Evolutionary conservation across 805 yeast genomes (phyloP), one percentile per base, ranked within the genome.

Genomic region (Danielozyma ontarioensis): DNA sequence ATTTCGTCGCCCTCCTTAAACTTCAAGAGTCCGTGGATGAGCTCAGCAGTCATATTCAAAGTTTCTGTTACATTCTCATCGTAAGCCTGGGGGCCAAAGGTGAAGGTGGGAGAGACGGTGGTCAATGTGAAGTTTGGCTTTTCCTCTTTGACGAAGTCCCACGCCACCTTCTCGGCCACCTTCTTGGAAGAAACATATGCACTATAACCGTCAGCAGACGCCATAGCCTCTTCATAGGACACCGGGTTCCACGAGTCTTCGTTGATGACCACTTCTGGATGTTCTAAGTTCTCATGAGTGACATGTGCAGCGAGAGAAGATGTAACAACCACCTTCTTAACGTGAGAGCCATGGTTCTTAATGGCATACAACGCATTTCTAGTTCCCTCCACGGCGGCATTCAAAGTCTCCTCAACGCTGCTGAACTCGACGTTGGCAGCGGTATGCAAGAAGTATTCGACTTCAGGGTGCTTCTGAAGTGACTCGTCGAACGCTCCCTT

Each of bases 101-200:
- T 43, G 27, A 22, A 45, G 14, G 29, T 36, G 8, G 51, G 51
- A 32, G 41, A 41, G 16, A 45, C 43, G 25, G 28, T 37, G 46
- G 19, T 19, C 6, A 19, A 6, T 6, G 8, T 19, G 10, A 6
- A 24, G 13, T 8, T 13, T 13, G 25, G 57, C 30, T 46, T 67
- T 58, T 30, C 50, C 3, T 25, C 27, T 54, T 48, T 40, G 29
- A 55, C 44, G 26, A 46, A 55, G 28, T 55, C 54, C 59, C 60
- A 53, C 17, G 55, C 61, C 6, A 57, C 55, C 39, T 42, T 36
- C 39, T 56, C 60, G n/a, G 58, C 55, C 24, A 45, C 41, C 16
- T 40, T 46, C 39, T 55, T 55, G 21, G 56, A 50, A n/a, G n/a
- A n/a, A n/a, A n/a, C n/a, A n/a, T n/a, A n/a, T 3, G 48, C 53